Evolutionary conservation across 345 rosid genomes (phyloP), one percentile per base, ranked within the genome.

Genomic region (Pugionium dolabratum): DNA sequence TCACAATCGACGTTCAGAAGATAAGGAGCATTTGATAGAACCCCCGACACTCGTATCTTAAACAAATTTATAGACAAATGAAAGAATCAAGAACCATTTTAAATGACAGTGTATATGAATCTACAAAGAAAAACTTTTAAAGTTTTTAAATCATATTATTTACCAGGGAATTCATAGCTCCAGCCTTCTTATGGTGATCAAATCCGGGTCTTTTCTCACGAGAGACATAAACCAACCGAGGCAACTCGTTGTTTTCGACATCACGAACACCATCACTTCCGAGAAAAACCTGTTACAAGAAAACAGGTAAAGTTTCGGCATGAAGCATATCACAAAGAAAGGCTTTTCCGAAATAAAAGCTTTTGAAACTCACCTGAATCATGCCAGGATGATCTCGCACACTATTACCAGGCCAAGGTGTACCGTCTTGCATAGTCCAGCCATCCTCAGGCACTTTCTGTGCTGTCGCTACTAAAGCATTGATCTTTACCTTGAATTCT

Each of bases 361-460:
- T n/a, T 54, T 47, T 32, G 49, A 57, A 63, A 71, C 86, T 72
- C 9, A 94, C 99, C 96, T 94, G 99, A 59, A 94, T 94, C 99
- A 94, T 94, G 78, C 99, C 99, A 7, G 99, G 99, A 76, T 94
- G 99, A 59, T 94, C 96, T 39, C 99, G 87, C 2, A 87, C 91
- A 49, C 78, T 82, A 65, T 94, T 94, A 59, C 99, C 99, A 4
- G 99, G 99, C 99, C 99, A 94, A 28, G 96, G 95, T 66, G 97
- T 94, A 56, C 99, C 99, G 47, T 94, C 99, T 82, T 90, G 99
- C 99, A 94, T 94, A 6, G 99, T 94, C 99, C 99, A 94, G 64
- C 99, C 99, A 66, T 94, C 99, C 80, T 94, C 99, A 4, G 99
- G 99, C 63, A 88, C 99, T 71, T 94, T 94, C 69, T 91, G 96